Base-by-base conservation (phyloP, 2,329 filamentous ascomycete genomes). In the Dactylonectria macrodidyma region DNA sequence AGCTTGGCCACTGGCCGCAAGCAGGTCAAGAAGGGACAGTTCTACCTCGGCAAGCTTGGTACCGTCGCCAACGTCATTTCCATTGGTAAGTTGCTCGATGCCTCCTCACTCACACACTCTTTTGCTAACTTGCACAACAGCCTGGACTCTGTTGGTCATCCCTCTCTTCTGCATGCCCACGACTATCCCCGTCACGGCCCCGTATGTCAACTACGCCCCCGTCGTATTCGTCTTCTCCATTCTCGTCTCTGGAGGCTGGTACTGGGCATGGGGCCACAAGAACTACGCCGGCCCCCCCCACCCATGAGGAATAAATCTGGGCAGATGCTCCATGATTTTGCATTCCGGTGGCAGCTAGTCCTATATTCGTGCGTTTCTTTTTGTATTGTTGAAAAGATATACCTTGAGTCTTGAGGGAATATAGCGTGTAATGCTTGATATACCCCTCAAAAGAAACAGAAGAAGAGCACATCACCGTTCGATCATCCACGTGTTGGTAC, bases 131-230 rank as follows among this genome's bases (percentile, higher is more conserved):
- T 55, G 14, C 62, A 71, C 52, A 19, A 60, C 72, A 90, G 88
- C 82, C 59, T 94, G 92, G 92, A 91, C 89, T 62, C 73, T 86
- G 14, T 86, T 94, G 61, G 91, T 90, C 41, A 88, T 93, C 59
- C 91, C 92, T 1, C 87, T 94, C 16, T 94, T 94, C 84, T 94
- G 90, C 80, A 92, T 93, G 90, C 92, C 91, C 0, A 86, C 89
- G 0, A 80, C 81, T 50, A 82, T 92, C n/a, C 89, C 89, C 6
- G 89, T 92, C 46, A 86, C 85, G 0, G 80, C 76, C 34, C 77
- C 81, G 19, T 86, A 84, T 46, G 91, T 93, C 84, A 94, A 94
- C 84, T 94, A 93, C 79, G 92, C 91, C 1, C 90, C 90, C 14
- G 92, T 90, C 38, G 92, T 94, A n/a, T 93, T 94, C 73, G 87